Percentiles rank a stretch among this genome's conserved stretches.
phyloP scores from a whole-genome alignment of 371 early-diverging fungal genomes.

The Furculomyces boomerangus region DNA sequence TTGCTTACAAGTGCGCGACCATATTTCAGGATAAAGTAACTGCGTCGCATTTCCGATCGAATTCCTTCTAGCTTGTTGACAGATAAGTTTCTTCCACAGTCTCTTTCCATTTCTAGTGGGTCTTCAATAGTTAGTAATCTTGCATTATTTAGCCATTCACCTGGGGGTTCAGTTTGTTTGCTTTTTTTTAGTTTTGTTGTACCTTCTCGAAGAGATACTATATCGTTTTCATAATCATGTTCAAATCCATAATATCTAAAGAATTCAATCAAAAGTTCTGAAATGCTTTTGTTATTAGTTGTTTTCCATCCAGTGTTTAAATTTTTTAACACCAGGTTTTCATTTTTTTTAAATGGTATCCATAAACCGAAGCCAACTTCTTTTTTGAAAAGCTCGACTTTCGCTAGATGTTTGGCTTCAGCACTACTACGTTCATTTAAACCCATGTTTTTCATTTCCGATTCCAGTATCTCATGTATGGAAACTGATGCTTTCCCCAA shows the following conservation, averaged over 20 bases:
- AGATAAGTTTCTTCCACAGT: not conserved
- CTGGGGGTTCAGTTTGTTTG: not conserved
- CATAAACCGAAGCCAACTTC: too few species aligned
- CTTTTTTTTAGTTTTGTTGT: not conserved
- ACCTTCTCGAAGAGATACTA: not conserved
- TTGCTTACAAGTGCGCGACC: too few species aligned
- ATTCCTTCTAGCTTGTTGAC: not conserved
- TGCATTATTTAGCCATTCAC: not conserved
- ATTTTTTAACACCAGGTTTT: too few species aligned
- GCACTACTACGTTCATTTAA: too few species aligned
- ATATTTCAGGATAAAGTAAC: not conserved
- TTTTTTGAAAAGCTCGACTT: too few species aligned
- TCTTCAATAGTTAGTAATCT: not conserved
- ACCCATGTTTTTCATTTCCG: too few species aligned
- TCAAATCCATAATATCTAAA: slow-evolving; percentile 1
- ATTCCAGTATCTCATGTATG: too few species aligned
- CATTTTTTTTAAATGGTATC: too few species aligned
- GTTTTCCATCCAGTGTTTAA: too few species aligned
- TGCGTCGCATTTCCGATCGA: not conserved
- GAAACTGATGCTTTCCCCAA: too few species aligned
- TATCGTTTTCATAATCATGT: not conserved
- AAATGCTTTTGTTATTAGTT: not conserved
- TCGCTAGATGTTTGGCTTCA: too few species aligned
- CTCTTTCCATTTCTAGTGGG: not conserved
- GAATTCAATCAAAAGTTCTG: not conserved